Evolutionary conservation across 495 filamentous ascomycete species (phyloP).

Genomic region (Hypoxylon cercidicola): DNA sequence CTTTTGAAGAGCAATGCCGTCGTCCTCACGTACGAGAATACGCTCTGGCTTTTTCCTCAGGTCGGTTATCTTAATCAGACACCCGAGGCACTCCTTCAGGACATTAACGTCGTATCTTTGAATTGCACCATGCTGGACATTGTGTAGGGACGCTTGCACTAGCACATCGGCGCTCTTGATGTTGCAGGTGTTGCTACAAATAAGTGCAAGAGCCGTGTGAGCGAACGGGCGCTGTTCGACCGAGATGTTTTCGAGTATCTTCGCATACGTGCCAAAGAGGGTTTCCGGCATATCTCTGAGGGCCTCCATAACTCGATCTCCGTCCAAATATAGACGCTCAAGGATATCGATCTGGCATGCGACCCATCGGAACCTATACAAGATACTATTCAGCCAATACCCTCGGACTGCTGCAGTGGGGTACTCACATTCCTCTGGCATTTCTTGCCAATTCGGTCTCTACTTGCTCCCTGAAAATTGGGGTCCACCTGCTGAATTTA

Average conservation of each 20-base stretch:
- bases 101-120: slow-evolving; percentile 28
- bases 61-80: slow-evolving; percentile 37
- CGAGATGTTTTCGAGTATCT: slow-evolving; percentile 46
- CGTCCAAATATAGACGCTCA: slow-evolving; percentile 32
- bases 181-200: slow-evolving; percentile 38
- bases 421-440: slow-evolving; percentile 55
- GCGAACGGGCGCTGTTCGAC: slow-evolving; percentile 42
- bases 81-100: slow-evolving; percentile 44
- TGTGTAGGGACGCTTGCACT: slow-evolving; percentile 35
- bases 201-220: slow-evolving; percentile 40
- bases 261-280: slow-evolving; percentile 55
- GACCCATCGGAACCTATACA: slow-evolving; percentile 57
- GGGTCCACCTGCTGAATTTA: slow-evolving; percentile 37
- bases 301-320: slow-evolving; percentile 36
- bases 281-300: slow-evolving; percentile 49
- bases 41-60: slow-evolving; percentile 2
- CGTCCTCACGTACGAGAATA: slow-evolving; percentile 14
- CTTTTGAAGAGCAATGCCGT: slow-evolving; percentile 15
- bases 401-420: neutral
- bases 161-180: slow-evolving; percentile 33
- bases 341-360: slow-evolving; percentile 57
- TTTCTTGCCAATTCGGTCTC: slow-evolving; percentile 40
- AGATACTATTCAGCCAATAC: neutral
- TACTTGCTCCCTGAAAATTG: slow-evolving; percentile 41
- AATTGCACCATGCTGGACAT: slow-evolving; percentile 29